Evolutionary conservation across 2,329 filamentous ascomycete species (phyloP).

Genomic region (Nemania sp.): DNA sequence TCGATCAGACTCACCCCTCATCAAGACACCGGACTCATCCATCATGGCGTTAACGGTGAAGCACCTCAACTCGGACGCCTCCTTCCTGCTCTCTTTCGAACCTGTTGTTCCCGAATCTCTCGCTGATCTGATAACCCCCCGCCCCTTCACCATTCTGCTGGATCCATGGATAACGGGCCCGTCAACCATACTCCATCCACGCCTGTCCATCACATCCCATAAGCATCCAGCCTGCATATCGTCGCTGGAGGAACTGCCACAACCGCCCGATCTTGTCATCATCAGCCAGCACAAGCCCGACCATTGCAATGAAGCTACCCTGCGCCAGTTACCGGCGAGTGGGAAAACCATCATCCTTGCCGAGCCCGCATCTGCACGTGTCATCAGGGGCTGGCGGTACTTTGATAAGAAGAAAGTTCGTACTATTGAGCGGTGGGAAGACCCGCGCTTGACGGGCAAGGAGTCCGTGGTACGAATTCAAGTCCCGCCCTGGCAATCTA

Average conservation of each 20-base stretch:
- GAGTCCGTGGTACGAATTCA: constrained; percentile 50
- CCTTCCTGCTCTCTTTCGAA: constrained; percentile 67
- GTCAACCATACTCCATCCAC: constrained; percentile 63
- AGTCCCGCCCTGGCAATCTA: constrained; percentile 56
- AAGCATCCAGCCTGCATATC: constrained; percentile 59
- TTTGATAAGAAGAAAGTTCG: constrained; percentile 59
- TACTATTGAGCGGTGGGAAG: constrained; percentile 53
- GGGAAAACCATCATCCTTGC: constrained; percentile 67
- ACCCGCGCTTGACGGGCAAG: constrained; percentile 43
- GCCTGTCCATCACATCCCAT: constrained; percentile 64
- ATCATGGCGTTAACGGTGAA: constrained; percentile 67
- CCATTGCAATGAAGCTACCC: constrained; percentile 71
- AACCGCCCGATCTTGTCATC: constrained; percentile 52
- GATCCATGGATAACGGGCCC: constrained; percentile 72
- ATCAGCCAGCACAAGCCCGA: constrained; percentile 59
- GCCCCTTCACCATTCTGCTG: constrained; percentile 68
- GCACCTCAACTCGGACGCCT: constrained; percentile 67
- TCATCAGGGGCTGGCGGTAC: constrained; percentile 70
- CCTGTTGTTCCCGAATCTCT: constrained; percentile 52
- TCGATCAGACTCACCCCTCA: constrained; percentile 6
- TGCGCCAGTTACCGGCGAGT: constrained; percentile 63
- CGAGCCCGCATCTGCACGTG: constrained; percentile 65
- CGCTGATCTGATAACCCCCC: constrained; percentile 43
- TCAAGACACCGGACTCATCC: constrained; percentile 2
- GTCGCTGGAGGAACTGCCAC: constrained; percentile 50